These are phyloP conservation scores for Eremothecium gossypii DNA, from an alignment of 1,139 yeast genomes.

Conservation along the genomic window DNA sequence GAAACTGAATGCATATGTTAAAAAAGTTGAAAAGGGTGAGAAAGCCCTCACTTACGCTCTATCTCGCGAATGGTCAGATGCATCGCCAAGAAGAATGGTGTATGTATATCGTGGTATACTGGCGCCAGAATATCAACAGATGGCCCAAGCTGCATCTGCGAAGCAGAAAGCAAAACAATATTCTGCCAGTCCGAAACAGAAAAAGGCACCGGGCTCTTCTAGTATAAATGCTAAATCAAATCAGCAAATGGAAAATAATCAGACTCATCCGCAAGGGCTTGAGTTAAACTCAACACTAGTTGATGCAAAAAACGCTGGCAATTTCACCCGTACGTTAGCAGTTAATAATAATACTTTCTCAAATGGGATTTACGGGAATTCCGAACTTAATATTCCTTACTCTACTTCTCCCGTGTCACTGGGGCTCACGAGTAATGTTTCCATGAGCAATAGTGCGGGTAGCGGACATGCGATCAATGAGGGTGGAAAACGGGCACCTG, in stretches of 20 bases:
- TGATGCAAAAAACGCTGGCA: slow-evolving; percentile 5
- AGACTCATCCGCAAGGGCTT: neutral
- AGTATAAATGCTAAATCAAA: slow-evolving; percentile 2
- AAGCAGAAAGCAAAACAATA: slow-evolving; percentile 18
- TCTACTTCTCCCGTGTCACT: slow-evolving; percentile 73
- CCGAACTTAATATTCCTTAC: slow-evolving; percentile 46
- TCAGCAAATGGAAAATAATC: neutral
- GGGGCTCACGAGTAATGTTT: slow-evolving; percentile 32
- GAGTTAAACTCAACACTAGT: slow-evolving; percentile 5
- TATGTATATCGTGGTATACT: slow-evolving; percentile 72
- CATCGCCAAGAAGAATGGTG: slow-evolving; percentile 80
- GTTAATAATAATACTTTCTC: slow-evolving; percentile 7
- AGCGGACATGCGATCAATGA: too few species aligned
- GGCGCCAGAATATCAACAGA: slow-evolving; percentile 61
- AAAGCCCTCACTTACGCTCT: slow-evolving; percentile 59
- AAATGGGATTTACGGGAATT: slow-evolving; percentile 10
- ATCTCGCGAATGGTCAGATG: slow-evolving; percentile 83
- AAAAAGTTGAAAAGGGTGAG: slow-evolving; percentile 73
- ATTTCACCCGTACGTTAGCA: slow-evolving; percentile 5
- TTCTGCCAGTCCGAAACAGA: slow-evolving; percentile 10
- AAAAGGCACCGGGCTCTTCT: slow-evolving; percentile 6
- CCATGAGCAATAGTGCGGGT: neutral
- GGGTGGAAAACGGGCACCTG: too few species aligned
- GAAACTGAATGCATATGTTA: slow-evolving; percentile 72
- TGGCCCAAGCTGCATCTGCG: slow-evolving; percentile 47